Conservation (phyloP, 163 green algal species). For the Scenedesmus sp. region DNA sequence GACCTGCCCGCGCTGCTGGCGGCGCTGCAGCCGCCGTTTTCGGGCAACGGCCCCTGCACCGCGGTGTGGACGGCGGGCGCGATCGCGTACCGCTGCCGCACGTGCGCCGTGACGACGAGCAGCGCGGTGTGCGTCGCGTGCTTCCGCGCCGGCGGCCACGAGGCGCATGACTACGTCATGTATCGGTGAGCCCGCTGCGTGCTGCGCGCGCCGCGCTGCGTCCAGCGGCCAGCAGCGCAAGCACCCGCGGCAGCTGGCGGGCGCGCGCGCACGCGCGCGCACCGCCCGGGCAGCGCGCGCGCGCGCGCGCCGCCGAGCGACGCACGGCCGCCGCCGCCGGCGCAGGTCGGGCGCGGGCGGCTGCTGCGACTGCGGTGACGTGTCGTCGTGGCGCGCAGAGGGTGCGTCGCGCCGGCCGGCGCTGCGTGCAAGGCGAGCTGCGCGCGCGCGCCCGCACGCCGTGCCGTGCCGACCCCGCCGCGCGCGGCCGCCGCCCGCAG, state of each 20-base stretch:
- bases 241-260: background rate
- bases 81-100: slow-evolving; percentile 61
- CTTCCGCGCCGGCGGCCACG: slow-evolving; percentile 65
- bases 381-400: slow-evolving; percentile 53
- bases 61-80: slow-evolving; percentile 59
- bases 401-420: slow-evolving; percentile 35
- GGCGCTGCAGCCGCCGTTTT: slow-evolving; percentile 17
- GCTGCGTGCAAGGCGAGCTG: background rate
- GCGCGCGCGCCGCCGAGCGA: too few species aligned
- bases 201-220: background rate
- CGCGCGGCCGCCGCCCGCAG: background rate
- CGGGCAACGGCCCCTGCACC: slow-evolving; percentile 50
- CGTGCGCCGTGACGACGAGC: slow-evolving; percentile 55
- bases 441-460: too few species aligned
- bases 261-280: too few species aligned
- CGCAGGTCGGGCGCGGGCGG: slow-evolving; percentile 52
- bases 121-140: slow-evolving; percentile 66
- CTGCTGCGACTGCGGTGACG: slow-evolving; percentile 75
- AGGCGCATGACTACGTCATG: slow-evolving; percentile 67
- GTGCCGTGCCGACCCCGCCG: too few species aligned
- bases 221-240: background rate
- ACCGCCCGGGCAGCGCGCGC: too few species aligned
- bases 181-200: slow-evolving; percentile 46
- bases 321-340: background rate
- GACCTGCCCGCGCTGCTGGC: slow-evolving; percentile 13